These are phyloP conservation scores for Mortierella antarctica DNA, from an alignment of 192 early-diverging fungal genomes.

Conservation along the genomic window DNA sequence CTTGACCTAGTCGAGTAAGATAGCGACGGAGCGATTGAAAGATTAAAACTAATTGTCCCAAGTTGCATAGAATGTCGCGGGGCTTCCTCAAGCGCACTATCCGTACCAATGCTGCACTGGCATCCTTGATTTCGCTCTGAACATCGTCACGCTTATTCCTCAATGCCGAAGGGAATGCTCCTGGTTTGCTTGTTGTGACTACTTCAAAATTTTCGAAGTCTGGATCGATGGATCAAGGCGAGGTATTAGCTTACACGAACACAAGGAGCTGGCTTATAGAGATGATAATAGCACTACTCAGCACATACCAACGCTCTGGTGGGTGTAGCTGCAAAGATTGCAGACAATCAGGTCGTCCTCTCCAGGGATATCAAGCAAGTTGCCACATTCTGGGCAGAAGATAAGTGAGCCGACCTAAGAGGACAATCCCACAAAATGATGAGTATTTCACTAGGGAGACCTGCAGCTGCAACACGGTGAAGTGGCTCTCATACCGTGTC, in stretches of 20 bases:
- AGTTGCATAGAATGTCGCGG: background rate
- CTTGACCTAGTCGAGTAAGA: conserved; percentile 73
- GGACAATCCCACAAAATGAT: background rate
- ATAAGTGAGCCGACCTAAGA: conserved; percentile 77
- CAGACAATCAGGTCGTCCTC: conserved; percentile 85
- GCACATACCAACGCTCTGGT: conserved; percentile 66
- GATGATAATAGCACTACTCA: background rate
- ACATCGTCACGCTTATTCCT: conserved; percentile 78
- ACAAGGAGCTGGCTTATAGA: background rate
- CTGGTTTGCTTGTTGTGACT: conserved; percentile 78
- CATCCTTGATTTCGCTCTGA: conserved; percentile 58
- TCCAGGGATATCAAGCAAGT: conserved; percentile 88
- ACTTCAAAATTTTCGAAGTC: conserved; percentile 87
- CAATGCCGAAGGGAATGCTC: conserved; percentile 83
- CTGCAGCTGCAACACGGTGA: background rate
- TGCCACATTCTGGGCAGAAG: conserved; percentile 92
- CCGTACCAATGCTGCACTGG: conserved; percentile 58
- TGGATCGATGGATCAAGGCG: conserved; percentile 11
- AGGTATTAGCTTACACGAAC: background rate
- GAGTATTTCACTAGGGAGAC: background rate
- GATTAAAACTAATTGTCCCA: background rate
- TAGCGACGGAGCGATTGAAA: background rate
- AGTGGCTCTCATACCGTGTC: conserved; percentile 28
- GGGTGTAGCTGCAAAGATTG: conserved; percentile 78
- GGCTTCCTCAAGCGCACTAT: background rate